Base-by-base conservation (phyloP, 1,284 basidiomycete genomes). In the Thelephora terrestris region DNA sequence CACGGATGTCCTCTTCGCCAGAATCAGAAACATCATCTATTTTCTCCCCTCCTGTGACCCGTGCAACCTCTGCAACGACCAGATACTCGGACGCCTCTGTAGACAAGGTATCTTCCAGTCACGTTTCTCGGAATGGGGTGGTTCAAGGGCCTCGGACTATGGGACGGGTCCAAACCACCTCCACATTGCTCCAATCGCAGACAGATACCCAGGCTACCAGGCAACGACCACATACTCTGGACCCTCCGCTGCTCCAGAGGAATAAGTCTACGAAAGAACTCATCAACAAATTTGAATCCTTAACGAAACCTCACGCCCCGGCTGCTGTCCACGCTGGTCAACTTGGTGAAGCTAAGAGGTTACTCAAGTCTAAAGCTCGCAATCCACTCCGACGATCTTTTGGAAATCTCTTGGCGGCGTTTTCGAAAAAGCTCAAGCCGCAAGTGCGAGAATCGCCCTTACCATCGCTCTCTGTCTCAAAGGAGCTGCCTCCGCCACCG, bases 341-440 rank as follows among this genome's bases (percentile, higher is more conserved):
- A 42, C 39, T 42, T 25, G 39, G n/a, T 21, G 20, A 42, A 20
- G 5, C 20, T 21, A 12, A 21, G 39, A 14, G 25, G 25, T 14
- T 14, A 5, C n/a, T 12, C 25, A 42, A 42, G n/a, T 25, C 20
- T 14, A 21, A 42, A 42, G 17, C 18, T 20, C 25, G 39, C n/a
- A 25, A 42, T 23, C 78, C 78, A 2, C 66, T 85, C 40, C 74
- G 80, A 32, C 76, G 76, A 57, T 85, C 82, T 20, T 69, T 86
- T 55, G 73, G 75, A 38, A 85, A 79, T 56, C 62, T 85, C 21
- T 64, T 86, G 37, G 75, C 79, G 3, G 74, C 78, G 2, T 72
- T 86, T 64, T 82, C 73, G 64, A 83, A 78, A 61, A 70, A 62
- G 25, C 25, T 25, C n/a, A 18, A 42, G 12, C 39, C 20, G 6